A percentile compares a stretch with the other conserved stretches of the same genome.
phyloP scores from a whole-genome alignment of 192 early-diverging fungal species.

The Chytriomyces hyalinus region DNA sequence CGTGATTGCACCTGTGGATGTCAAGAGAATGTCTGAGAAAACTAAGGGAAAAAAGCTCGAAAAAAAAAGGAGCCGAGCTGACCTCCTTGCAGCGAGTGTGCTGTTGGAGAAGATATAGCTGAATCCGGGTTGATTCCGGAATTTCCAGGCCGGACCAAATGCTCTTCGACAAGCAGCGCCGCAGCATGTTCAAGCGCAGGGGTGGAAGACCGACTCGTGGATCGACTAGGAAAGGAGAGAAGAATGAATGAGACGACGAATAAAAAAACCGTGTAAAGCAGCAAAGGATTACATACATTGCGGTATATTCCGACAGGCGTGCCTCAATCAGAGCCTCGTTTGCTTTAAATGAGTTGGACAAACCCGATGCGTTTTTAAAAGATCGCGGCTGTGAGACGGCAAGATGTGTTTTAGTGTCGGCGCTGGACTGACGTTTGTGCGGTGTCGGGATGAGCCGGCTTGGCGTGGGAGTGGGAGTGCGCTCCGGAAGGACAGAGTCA shows the following conservation, averaged over 20 bases:
- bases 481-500: background rate
- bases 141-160: background rate
- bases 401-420: background rate
- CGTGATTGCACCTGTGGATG: conserved; percentile 72
- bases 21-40: background rate
- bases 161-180: conserved; percentile 8
- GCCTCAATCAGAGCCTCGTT: background rate
- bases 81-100: conserved; percentile 14
- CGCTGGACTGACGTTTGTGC: background rate
- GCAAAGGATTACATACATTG: background rate
- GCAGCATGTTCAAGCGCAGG: conserved; percentile 22
- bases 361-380: background rate
- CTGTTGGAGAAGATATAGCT: background rate
- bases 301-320: conserved; percentile 7
- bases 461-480: background rate
- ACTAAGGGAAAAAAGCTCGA: background rate
- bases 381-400: background rate
- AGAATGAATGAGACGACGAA: background rate
- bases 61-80: background rate
- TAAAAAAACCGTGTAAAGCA: background rate
- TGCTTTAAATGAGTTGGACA: conserved; percentile 1
- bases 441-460: background rate
- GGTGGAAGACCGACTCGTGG: conserved; percentile 1
- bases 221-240: background rate
- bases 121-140: background rate